Percentiles rank a stretch among this genome's conserved stretches.
Conservation (phyloP, 768 basidiomycete genomes). For the Agaricus blazei region DNA sequence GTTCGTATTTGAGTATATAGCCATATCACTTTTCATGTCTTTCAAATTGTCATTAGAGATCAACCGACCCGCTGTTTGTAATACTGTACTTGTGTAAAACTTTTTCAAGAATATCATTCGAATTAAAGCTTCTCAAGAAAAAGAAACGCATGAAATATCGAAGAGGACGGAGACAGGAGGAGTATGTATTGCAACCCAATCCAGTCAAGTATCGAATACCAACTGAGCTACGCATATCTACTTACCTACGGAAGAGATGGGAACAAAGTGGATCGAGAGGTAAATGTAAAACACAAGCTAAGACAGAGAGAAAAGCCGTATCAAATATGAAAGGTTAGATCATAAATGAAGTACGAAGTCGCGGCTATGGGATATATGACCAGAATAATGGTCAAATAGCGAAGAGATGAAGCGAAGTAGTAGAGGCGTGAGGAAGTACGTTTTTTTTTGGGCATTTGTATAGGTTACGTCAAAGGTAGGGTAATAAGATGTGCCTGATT, state of each 20-base stretch:
- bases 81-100: background rate
- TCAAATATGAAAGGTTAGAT: constrained; percentile 14
- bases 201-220: constrained; percentile 19
- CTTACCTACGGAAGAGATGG: constrained; percentile 35
- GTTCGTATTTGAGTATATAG: constrained; percentile 46
- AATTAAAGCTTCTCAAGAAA: too few species aligned
- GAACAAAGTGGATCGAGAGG: constrained; percentile 14
- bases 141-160: background rate
- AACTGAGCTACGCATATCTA: constrained; percentile 31
- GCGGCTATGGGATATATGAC: constrained; percentile 10
- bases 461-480: constrained; percentile 4
- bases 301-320: constrained; percentile 12
- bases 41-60: background rate
- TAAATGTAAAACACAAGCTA: background rate
- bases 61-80: background rate
- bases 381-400: constrained; percentile 20
- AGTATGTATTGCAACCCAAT: constrained; percentile 29
- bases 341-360: constrained; percentile 13
- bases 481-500: constrained; percentile 10
- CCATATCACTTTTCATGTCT: background rate
- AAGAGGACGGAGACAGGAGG: constrained; percentile 20
- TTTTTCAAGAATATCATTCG: background rate
- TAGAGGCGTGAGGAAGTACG: constrained; percentile 19
- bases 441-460: constrained; percentile 1
- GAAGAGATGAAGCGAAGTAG: constrained; percentile 30